Conservation (phyloP, 1,139 yeast species). For the Pichia sp. region DNA sequence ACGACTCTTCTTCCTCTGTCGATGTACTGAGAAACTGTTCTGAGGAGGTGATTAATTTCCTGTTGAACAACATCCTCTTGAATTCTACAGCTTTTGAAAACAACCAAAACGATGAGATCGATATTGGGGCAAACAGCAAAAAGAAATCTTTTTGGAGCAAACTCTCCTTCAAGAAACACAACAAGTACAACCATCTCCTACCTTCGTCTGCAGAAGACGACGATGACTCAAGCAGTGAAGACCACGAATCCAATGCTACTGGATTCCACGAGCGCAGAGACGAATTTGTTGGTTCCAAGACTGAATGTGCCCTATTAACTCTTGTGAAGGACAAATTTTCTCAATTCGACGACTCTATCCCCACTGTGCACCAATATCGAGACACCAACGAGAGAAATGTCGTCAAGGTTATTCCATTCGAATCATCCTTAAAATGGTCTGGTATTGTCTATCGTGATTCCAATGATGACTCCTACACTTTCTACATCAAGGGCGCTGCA, state of each 20-base stretch:
- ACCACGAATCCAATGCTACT: neutral
- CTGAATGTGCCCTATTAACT: slow-evolving; percentile 82
- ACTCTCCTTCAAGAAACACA: neutral
- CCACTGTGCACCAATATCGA: slow-evolving; percentile 41
- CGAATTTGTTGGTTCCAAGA: slow-evolving; percentile 77
- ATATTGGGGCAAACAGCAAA: neutral
- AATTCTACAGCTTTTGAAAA: slow-evolving; percentile 92
- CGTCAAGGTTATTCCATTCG: slow-evolving; percentile 82
- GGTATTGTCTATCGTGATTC: slow-evolving; percentile 58
- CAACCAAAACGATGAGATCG: slow-evolving; percentile 28
- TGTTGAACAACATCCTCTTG: slow-evolving; percentile 61
- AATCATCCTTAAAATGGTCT: slow-evolving; percentile 90
- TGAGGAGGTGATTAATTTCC: slow-evolving; percentile 20
- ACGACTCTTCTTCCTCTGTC: slow-evolving; percentile 8
- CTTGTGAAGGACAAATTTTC: slow-evolving; percentile 60
- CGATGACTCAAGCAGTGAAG: neutral
- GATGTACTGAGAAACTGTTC: slow-evolving; percentile 5
- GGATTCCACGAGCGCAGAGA: slow-evolving; percentile 9
- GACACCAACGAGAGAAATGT: slow-evolving; percentile 38
- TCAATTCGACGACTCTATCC: slow-evolving; percentile 37
- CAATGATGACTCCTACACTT: slow-evolving; percentile 48
- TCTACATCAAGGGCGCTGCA: slow-evolving; percentile 89
- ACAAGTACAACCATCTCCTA: slow-evolving; percentile 3
- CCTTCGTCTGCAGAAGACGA: slow-evolving; percentile 1
- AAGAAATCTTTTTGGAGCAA: slow-evolving; percentile 10